phyloP scores from a whole-genome alignment of 2,329 filamentous ascomycete genomes.

The Delphinella strobiligena region DNA sequence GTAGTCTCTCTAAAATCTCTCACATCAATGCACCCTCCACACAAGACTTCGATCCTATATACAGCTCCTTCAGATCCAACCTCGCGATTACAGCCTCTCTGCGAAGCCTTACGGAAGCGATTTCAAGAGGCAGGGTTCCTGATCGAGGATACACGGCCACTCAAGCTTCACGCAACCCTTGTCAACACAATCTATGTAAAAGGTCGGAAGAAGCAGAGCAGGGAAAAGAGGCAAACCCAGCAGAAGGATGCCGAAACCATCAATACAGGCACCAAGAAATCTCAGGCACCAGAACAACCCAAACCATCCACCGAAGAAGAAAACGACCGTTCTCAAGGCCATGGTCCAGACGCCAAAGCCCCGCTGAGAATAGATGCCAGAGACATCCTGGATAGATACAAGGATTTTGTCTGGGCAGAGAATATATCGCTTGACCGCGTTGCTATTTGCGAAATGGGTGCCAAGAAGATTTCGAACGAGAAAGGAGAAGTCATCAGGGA shows the following conservation, averaged over 20 bases:
- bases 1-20: conserved; percentile 36
- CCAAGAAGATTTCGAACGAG: conserved; percentile 48
- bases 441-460: conserved; percentile 80
- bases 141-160: conserved; percentile 44
- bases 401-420: conserved; percentile 58
- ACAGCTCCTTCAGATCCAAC: conserved; percentile 45
- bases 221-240: neutral
- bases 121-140: conserved; percentile 49
- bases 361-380: conserved; percentile 31
- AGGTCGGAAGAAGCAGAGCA: conserved; percentile 13
- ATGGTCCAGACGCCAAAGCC: conserved; percentile 22
- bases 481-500: conserved; percentile 38
- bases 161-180: conserved; percentile 75
- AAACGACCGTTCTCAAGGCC: conserved; percentile 14
- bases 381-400: conserved; percentile 40
- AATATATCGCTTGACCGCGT: conserved; percentile 56
- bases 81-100: conserved; percentile 44
- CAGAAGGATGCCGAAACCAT: neutral
- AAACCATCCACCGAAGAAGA: neutral
- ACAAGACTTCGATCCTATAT: conserved; percentile 53
- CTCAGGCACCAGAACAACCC: neutral
- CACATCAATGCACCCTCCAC: conserved; percentile 47
- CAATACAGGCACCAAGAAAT: neutral
- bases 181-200: conserved; percentile 73
- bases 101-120: conserved; percentile 37